Evolutionary conservation across 768 basidiomycete species (phyloP), one percentile per base, ranked within the genome.

Genomic region (Pulveroboletus sp.): DNA sequence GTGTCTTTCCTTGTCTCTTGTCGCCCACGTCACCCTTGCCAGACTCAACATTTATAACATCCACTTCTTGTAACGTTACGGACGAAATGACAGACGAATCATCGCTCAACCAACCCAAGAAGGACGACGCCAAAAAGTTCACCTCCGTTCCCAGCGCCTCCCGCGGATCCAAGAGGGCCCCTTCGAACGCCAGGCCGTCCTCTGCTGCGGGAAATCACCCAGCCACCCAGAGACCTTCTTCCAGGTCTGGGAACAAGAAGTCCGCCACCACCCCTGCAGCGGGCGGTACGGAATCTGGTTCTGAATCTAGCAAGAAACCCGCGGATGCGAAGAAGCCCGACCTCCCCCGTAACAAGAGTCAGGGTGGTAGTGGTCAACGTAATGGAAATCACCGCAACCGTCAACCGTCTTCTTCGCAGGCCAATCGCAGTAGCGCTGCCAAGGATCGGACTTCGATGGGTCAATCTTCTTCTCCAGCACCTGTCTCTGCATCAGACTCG

Each of bases 21-120:
- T 47, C 58, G 57, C 57, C 49, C 58, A 61, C 56, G 43, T 52
- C 49, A 38, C 21, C 52, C 29, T 29, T 34, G 37, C 39, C 63
- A 65, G 71, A 75, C 73, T 75, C 72, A 77, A 78, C 72, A 68
- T 63, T 53, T 53, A 69, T 66, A 71, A 68, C 53, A 36, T 51
- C 67, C 61, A 56, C 58, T 71, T 65, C 56, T 62, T 71, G 49
- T 57, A 58, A 65, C 76, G 66, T 82, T 77, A 90, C 84, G 85
- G 87, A 81, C 85, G 81, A 84, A 71, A 91, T 91, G 89, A 87
- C 85, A 69, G 89, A 91, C 78, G 83, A 88, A 76, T 73, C 76
- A 64, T 76, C 75, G 69, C 51, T 56, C 42, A 62, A 64, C 42
- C 72, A 66, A 49, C 69, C 72, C 63, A 87, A 77, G 78, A 86